Evolutionary conservation across 495 filamentous ascomycete genomes (phyloP).

Genomic region (Neurospora intermedia): DNA sequence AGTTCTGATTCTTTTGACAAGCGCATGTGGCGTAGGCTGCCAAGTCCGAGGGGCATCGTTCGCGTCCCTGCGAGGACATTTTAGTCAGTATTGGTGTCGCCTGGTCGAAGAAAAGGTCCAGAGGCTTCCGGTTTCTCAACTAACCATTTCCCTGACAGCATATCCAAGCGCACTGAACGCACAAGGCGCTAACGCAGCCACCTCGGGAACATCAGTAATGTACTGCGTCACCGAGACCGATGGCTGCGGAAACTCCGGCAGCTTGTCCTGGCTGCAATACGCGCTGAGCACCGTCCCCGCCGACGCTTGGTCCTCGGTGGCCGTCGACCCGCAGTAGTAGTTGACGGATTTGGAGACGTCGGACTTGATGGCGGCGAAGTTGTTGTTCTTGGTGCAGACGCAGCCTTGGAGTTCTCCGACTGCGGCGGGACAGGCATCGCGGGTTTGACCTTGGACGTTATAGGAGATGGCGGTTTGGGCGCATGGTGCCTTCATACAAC

Average conservation of each 20-base stretch:
- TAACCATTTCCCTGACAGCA: constrained; percentile 29
- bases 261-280: constrained; percentile 35
- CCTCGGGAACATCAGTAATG: constrained; percentile 37
- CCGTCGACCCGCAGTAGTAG: constrained; percentile 30
- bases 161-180: constrained; percentile 28
- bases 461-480: constrained; percentile 30
- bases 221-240: constrained; percentile 28
- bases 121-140: not conserved
- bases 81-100: not conserved
- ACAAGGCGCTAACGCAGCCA: constrained; percentile 33
- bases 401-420: constrained; percentile 35
- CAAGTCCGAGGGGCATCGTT: constrained; percentile 27
- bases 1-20: constrained; percentile 38
- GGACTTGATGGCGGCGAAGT: constrained; percentile 28
- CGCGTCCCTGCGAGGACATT: constrained; percentile 12
- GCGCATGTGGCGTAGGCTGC: constrained; percentile 35
- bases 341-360: constrained; percentile 27
- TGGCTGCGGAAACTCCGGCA: constrained; percentile 26
- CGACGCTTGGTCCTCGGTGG: constrained; percentile 35
- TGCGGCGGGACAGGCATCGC: constrained; percentile 27
- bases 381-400: constrained; percentile 39
- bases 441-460: constrained; percentile 30
- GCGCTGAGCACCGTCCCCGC: constrained; percentile 30
- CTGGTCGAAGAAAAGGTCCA: not conserved
- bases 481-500: constrained; percentile 32